Conservation (phyloP, 805 yeast species). For the Candida chauliodis region DNA sequence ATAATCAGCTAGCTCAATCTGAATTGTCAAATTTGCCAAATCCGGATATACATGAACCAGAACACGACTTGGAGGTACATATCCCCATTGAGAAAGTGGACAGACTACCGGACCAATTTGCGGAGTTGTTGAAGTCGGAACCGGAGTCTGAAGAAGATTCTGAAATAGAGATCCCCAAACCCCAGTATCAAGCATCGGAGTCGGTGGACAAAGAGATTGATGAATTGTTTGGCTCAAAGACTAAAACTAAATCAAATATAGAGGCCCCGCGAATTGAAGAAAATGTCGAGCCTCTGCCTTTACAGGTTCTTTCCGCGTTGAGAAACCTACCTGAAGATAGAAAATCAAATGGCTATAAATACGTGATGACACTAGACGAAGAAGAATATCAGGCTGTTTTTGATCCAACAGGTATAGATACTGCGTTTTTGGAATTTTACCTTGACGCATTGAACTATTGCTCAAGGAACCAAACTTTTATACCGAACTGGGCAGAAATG, state of each 20-base stretch:
- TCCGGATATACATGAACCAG: background rate
- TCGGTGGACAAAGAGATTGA: constrained; percentile 13
- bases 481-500: constrained; percentile 13
- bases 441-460: constrained; percentile 37
- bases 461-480: constrained; percentile 9
- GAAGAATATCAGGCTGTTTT: constrained; percentile 29
- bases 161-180: background rate
- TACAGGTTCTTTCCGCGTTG: constrained; percentile 24
- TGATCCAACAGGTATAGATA: constrained; percentile 44
- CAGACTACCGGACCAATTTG: constrained; percentile 37
- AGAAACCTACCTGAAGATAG: constrained; percentile 21
- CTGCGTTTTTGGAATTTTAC: constrained; percentile 45
- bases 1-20: constrained; percentile 33
- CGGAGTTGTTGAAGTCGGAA: constrained; percentile 2
- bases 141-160: background rate
- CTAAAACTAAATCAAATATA: constrained; percentile 4
- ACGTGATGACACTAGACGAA: constrained; percentile 29
- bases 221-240: constrained; percentile 13
- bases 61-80: background rate
- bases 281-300: constrained; percentile 14
- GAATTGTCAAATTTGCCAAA: constrained; percentile 26
- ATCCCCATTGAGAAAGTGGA: constrained; percentile 43
- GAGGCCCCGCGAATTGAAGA: constrained; percentile 5
- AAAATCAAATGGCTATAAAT: constrained; percentile 30
- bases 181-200: background rate